Evolutionary conservation across 2,329 filamentous ascomycete genomes (phyloP).

Genomic region (Exophiala spinifera): DNA sequence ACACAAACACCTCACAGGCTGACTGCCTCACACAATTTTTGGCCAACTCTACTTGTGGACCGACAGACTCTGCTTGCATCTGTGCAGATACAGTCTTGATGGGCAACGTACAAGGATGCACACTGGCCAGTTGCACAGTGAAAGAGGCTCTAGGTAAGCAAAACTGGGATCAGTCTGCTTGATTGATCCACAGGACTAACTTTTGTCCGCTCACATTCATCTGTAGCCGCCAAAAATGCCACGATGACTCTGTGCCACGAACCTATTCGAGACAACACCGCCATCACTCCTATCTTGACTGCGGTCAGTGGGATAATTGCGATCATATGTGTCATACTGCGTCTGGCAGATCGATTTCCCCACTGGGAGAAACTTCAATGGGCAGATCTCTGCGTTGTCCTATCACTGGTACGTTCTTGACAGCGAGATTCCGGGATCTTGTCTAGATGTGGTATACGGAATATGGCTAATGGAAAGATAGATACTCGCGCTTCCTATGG

Average conservation of each 20-base stretch:
- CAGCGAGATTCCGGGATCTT: no score
- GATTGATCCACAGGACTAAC: no score
- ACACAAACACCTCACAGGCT: neutral
- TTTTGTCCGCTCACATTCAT: neutral
- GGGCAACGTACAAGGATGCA: constrained; percentile 3
- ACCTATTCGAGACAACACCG: constrained; percentile 7
- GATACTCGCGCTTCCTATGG: constrained; percentile 19
- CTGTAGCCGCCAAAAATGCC: constrained; percentile 7
- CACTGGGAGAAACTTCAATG: constrained; percentile 5
- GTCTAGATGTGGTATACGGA: neutral
- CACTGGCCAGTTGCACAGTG: constrained; percentile 3
- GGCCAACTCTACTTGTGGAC: constrained; percentile 1
- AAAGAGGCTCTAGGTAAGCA: constrained; percentile 6
- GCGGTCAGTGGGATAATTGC: constrained; percentile 14
- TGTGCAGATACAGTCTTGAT: constrained; percentile 5
- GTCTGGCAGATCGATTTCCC: constrained; percentile 11
- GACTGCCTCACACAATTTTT: constrained; percentile 9
- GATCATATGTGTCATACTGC: constrained; percentile 13
- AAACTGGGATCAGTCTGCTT: neutral
- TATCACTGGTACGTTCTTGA: constrained; percentile 9
- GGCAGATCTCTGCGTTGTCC: constrained; percentile 13
- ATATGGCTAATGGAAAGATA: neutral
- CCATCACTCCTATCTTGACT: constrained; percentile 5
- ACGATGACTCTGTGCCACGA: constrained; percentile 6
- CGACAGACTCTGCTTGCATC: constrained; percentile 7